These are phyloP conservation scores for Lepiota brunneoincarnata DNA, from an alignment of 768 basidiomycete species.

Conservation along the genomic window DNA sequence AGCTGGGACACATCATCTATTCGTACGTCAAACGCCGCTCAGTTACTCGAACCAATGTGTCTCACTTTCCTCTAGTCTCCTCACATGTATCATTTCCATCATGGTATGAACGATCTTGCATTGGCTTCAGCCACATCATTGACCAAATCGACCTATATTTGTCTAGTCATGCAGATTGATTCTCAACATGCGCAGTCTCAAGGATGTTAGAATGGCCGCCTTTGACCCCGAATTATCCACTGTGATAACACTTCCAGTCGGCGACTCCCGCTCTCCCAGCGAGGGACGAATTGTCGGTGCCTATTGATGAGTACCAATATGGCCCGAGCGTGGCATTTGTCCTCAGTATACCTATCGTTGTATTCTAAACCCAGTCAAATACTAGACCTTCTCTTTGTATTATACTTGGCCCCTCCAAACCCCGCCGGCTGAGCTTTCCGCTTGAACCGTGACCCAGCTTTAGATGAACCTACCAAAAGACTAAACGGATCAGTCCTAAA, in stretches of 20 bases:
- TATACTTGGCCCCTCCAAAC: background rate
- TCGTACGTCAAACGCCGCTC: background rate
- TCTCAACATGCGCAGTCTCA: constrained; percentile 1
- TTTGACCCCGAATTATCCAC: background rate
- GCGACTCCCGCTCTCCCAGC: no score
- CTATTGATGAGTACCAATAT: background rate
- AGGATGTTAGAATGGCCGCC: no score
- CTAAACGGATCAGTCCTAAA: background rate
- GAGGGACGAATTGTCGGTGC: background rate
- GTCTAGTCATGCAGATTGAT: background rate
- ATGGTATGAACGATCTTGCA: background rate
- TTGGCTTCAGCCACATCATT: background rate
- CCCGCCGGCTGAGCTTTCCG: background rate
- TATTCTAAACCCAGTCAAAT: no score
- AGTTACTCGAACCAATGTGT: background rate
- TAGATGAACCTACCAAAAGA: background rate
- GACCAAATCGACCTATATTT: background rate
- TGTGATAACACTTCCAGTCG: background rate
- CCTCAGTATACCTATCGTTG: no score
- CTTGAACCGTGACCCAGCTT: background rate
- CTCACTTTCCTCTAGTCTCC: background rate
- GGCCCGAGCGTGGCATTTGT: no score
- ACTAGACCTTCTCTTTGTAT: background rate
- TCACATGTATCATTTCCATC: background rate
- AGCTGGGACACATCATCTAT: background rate